These are phyloP conservation scores for Paracorniculantispora psalliotae DNA, from an alignment of 2,329 filamentous ascomycete species.

Conservation along the genomic window DNA sequence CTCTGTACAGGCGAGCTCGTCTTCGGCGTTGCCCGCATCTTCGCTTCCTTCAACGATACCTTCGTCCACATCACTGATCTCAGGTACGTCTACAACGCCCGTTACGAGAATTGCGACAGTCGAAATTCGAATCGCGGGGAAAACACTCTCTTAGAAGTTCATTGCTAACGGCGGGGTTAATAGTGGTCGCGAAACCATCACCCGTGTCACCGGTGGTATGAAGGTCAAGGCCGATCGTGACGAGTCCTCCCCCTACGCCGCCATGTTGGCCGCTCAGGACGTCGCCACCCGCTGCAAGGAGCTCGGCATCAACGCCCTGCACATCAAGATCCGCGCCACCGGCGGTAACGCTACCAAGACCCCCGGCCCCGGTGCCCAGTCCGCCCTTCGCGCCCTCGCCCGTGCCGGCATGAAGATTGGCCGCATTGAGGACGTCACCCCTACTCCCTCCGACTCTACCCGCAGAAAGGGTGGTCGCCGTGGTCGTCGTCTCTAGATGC, in stretches of 20 bases:
- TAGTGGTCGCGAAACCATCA: conserved; percentile 99
- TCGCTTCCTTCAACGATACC: conserved; percentile 90
- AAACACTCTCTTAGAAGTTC: too few species aligned
- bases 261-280: conserved; percentile 99
- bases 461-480: conserved; percentile 99
- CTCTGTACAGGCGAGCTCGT: conserved; percentile 74
- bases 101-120: neutral
- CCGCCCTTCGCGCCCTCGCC: conserved; percentile 95
- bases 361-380: conserved; percentile 97
- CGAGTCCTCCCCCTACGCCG: conserved; percentile 98
- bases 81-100: conserved; percentile 53
- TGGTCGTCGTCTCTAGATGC: conserved; percentile 92
- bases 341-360: conserved; percentile 99
- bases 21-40: conserved; percentile 94
- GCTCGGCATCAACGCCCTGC: conserved; percentile 79
- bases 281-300: conserved; percentile 81
- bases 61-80: conserved; percentile 99
- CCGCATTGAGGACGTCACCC: conserved; percentile 98
- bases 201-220: conserved; percentile 99
- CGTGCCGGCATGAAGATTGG: conserved; percentile 99
- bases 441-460: conserved; percentile 97
- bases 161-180: conserved; percentile 27
- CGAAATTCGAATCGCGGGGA: too few species aligned
- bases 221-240: conserved; percentile 99
- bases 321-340: conserved; percentile 99